These are phyloP conservation scores for Colletotrichum sp. DNA, from an alignment of 2,329 filamentous ascomycete genomes.

Conservation along the genomic window DNA sequence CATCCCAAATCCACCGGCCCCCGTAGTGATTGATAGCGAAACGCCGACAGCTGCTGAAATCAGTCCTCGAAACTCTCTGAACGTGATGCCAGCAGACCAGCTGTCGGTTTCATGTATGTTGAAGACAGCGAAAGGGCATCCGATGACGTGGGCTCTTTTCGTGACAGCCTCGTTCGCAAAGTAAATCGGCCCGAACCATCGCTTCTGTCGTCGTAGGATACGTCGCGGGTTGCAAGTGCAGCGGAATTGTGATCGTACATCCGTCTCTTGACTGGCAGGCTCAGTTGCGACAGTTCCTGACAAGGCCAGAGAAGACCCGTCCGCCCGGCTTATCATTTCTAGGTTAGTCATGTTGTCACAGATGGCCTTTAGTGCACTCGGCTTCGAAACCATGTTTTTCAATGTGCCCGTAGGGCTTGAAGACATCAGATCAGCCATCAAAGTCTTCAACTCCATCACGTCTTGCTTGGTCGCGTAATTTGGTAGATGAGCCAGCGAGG, in stretches of 20 bases:
- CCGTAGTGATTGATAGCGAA: not conserved
- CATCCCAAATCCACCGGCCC: not conserved
- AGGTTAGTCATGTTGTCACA: not conserved
- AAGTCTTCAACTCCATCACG: not conserved
- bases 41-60: not conserved
- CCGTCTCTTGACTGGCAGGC: not conserved
- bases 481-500: not conserved
- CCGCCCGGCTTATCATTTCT: not conserved
- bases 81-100: not conserved
- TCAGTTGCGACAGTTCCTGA: not conserved
- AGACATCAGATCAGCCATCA: not conserved
- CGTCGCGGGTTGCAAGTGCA: not conserved
- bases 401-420: not conserved
- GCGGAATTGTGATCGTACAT: not conserved
- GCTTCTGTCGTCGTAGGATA: not conserved
- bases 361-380: not conserved
- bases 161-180: not conserved
- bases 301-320: accelerated
- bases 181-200: accelerated
- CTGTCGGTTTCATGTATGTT: accelerated
- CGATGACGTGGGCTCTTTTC: accelerated
- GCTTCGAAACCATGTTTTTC: not conserved
- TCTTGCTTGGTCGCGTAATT: not conserved
- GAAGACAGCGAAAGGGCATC: not conserved
- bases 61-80: not conserved